Percentiles rank a stretch among this genome's conserved stretches.
These are phyloP conservation scores for Trypanosoma caninum DNA, from an alignment of 208 protist genomes.

Conservation along the genomic window DNA sequence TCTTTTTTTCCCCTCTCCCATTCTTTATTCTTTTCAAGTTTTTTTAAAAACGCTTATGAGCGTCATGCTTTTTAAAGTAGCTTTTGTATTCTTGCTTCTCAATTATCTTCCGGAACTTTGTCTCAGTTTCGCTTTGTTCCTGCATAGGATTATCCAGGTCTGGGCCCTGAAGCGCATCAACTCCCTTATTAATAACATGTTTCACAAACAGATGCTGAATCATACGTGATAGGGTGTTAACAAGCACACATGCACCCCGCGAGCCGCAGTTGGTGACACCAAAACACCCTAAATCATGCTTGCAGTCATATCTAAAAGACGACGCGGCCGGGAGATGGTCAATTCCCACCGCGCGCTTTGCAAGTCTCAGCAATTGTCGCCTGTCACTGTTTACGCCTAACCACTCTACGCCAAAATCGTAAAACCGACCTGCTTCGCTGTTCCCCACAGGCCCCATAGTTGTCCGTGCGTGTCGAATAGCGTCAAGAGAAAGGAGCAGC, in stretches of 20 bases:
- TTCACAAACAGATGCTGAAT: conserved; percentile 79
- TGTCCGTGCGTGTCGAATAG: conserved; percentile 60
- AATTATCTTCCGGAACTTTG: conserved; percentile 46
- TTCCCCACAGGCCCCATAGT: conserved; percentile 22
- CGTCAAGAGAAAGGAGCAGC: conserved; percentile 68
- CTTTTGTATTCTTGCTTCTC: conserved; percentile 49
- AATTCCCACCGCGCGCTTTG: conserved; percentile 21
- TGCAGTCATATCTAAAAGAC: conserved; percentile 66
- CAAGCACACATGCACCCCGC: conserved; percentile 52
- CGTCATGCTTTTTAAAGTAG: conserved; percentile 70
- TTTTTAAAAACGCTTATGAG: conserved; percentile 52
- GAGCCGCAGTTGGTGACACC: conserved; percentile 65
- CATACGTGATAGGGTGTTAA: conserved; percentile 52
- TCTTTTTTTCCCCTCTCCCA: conserved; percentile 1
- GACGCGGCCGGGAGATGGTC: conserved; percentile 48
- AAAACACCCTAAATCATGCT: conserved; percentile 75
- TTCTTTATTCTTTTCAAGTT: neutral
- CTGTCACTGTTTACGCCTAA: conserved; percentile 21
- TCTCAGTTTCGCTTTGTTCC: conserved; percentile 26
- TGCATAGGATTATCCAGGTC: conserved; percentile 51
- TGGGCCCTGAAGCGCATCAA: conserved; percentile 44
- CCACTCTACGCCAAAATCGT: conserved; percentile 73
- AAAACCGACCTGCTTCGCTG: conserved; percentile 21
- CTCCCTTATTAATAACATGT: conserved; percentile 53
- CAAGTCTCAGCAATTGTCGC: conserved; percentile 28